Evolutionary conservation across 1,139 yeast species (phyloP).

Genomic region (Nakaseomyces nivariensis): DNA sequence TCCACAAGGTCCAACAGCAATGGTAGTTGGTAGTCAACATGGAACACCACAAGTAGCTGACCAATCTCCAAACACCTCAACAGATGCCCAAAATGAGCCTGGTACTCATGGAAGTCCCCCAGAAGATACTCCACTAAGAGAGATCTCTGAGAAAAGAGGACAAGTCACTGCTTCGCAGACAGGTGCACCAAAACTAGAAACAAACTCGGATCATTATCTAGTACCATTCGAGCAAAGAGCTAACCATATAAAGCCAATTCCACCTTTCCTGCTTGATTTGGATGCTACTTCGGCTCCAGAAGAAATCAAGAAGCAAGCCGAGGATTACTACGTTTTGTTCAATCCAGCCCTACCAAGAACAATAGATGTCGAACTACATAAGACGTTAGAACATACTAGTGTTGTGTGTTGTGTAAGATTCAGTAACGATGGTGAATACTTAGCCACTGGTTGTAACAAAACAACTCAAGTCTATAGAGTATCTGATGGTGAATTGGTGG

Average conservation of each 20-base stretch:
- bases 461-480: constrained; percentile 92
- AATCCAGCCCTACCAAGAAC: constrained; percentile 74
- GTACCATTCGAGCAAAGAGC: constrained; percentile 37
- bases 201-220: constrained; percentile 24
- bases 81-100: background rate
- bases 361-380: constrained; percentile 80
- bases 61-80: background rate
- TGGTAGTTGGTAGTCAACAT: background rate
- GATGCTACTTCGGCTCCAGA: constrained; percentile 73
- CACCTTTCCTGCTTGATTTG: constrained; percentile 71
- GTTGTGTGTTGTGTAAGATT: constrained; percentile 96
- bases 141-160: background rate
- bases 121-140: background rate
- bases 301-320: constrained; percentile 70
- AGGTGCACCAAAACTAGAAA: constrained; percentile 1
- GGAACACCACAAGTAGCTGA: background rate
- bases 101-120: background rate
- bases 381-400: constrained; percentile 82
- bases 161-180: too few species aligned
- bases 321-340: constrained; percentile 82
- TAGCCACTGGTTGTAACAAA: constrained; percentile 96
- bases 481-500: constrained; percentile 82
- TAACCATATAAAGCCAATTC: constrained; percentile 63
- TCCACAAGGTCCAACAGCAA: background rate
- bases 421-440: constrained; percentile 81